Percentiles rank a stretch among this genome's conserved stretches.
Evolutionary conservation across 2,329 filamentous ascomycete genomes (phyloP).

Genomic region (Fusarium denticulatum): DNA sequence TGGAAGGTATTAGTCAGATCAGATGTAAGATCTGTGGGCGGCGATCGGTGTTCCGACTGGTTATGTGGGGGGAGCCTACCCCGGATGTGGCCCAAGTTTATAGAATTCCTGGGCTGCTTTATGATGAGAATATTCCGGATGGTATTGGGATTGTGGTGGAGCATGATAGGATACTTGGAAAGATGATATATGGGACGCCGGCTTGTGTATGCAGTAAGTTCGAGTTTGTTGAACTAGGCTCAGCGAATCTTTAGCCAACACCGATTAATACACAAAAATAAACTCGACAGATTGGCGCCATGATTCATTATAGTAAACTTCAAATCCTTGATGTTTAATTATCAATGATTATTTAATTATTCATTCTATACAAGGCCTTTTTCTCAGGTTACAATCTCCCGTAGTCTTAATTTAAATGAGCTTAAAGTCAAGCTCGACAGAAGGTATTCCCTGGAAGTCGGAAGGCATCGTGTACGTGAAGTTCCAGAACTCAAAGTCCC

Average conservation of each 20-base stretch:
- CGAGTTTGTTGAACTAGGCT: neutral
- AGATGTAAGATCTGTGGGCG: neutral
- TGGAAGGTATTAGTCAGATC: neutral
- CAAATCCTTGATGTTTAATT: too few species aligned
- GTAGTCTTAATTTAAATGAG: neutral
- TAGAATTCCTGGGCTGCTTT: neutral
- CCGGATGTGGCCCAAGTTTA: neutral
- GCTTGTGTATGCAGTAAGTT: neutral
- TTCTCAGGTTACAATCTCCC: too few species aligned
- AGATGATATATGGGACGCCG: neutral
- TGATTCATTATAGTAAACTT: too few species aligned
- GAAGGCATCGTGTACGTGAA: slow-evolving; percentile 55
- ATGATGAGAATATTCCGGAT: neutral
- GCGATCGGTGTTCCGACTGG: neutral
- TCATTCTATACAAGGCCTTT: too few species aligned
- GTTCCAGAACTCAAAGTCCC: slow-evolving; percentile 60
- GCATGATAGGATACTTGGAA: neutral
- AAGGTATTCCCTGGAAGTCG: neutral
- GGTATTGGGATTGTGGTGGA: neutral
- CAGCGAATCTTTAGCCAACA: neutral
- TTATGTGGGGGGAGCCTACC: neutral
- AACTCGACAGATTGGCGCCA: neutral
- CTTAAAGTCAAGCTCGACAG: neutral
- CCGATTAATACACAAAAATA: neutral
- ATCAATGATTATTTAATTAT: too few species aligned